phyloP scores from a whole-genome alignment of 1,284 basidiomycete species.

The Ceratobasidium sp. region DNA sequence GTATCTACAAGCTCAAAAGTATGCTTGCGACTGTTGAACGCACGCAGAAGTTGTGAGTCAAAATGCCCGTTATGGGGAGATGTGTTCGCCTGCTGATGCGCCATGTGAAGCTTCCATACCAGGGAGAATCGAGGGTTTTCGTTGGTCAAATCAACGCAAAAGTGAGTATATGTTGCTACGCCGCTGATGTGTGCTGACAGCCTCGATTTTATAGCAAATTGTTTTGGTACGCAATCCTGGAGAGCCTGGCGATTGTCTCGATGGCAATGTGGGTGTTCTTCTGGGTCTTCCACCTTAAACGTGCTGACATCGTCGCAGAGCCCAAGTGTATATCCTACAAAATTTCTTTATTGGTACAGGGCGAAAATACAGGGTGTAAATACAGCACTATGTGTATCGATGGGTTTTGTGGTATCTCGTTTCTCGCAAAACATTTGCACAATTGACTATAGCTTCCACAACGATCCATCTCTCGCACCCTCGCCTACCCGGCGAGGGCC shows the following conservation, averaged over 20 bases:
- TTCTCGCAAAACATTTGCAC: not conserved
- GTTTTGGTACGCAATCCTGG: slow-evolving; percentile 88
- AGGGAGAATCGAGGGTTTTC: slow-evolving; percentile 82
- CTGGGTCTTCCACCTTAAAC: slow-evolving; percentile 41
- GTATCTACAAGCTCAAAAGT: slow-evolving; percentile 85
- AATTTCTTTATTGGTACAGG: slow-evolving; percentile 92
- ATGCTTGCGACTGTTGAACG: slow-evolving; percentile 86
- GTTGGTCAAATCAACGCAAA: slow-evolving; percentile 77
- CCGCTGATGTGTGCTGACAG: slow-evolving; percentile 49
- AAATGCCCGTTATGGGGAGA: not conserved
- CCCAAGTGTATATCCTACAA: slow-evolving; percentile 88
- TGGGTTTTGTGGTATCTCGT: slow-evolving; percentile 18
- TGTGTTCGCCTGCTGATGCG: slow-evolving; percentile 1
- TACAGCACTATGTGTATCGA: slow-evolving; percentile 26
- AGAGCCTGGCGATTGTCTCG: slow-evolving; percentile 74
- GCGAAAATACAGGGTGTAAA: slow-evolving; percentile 79
- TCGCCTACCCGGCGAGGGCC: slow-evolving; percentile 27
- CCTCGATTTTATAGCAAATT: slow-evolving; percentile 64
- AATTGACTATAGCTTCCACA: slow-evolving; percentile 21
- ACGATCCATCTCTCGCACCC: slow-evolving; percentile 18
- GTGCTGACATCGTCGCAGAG: slow-evolving; percentile 55
- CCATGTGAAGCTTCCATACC: slow-evolving; percentile 70
- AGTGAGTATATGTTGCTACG: slow-evolving; percentile 58
- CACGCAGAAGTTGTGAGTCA: slow-evolving; percentile 85
- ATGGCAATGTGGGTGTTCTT: slow-evolving; percentile 75